Base-by-base conservation (phyloP, 169 alveolate genomes). In the Plasmodium inui region DNA sequence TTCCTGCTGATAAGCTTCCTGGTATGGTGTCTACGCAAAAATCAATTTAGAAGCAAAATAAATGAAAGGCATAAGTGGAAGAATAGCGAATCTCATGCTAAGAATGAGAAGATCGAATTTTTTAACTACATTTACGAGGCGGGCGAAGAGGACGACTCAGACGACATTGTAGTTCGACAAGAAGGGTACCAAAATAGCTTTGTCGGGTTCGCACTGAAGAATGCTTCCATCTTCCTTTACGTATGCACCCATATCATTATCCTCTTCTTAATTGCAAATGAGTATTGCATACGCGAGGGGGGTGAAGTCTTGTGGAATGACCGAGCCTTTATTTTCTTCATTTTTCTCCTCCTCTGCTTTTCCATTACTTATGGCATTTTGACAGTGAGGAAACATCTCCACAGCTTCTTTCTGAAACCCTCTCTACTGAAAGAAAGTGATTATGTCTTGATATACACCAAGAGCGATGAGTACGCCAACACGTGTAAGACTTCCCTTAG, bases 271-370 rank as follows among this genome's bases (percentile, higher is more conserved):
- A 93, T 95, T n/a, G 88, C 92, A 71, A 96, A 95, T 61, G 98
- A 96, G 84, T 79, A 95, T 86, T 96, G 98, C 89, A 94, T 96
- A 19, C 94, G 93, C 22, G 95, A 84, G 72, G 94, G 76, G 55
- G 90, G 95, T 71, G 92, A 95, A 30, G 83, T 71, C 22, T 71
- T 94, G 84, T 96, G 98, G 98, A 96, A 96, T 57, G 90, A 57
- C 81, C 89, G 98, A 6, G 97, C 98, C 3, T 94, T 71, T 34
- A 37, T 79, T 39, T 89, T 89, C 73, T 89, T 89, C 82, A 67
- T 89, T 61, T 89, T 89, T 61, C 82, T 89, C 22, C 41, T 89
- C 41, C 73, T 89, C 80, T 57, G 90, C 19, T 89, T 89, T 55
- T 78, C 55, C 32, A 79, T 89, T 37, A 79, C 94, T 4, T 89